Base-by-base conservation (phyloP, 2,329 filamentous ascomycete species). In the Dissoconium aciculare region DNA sequence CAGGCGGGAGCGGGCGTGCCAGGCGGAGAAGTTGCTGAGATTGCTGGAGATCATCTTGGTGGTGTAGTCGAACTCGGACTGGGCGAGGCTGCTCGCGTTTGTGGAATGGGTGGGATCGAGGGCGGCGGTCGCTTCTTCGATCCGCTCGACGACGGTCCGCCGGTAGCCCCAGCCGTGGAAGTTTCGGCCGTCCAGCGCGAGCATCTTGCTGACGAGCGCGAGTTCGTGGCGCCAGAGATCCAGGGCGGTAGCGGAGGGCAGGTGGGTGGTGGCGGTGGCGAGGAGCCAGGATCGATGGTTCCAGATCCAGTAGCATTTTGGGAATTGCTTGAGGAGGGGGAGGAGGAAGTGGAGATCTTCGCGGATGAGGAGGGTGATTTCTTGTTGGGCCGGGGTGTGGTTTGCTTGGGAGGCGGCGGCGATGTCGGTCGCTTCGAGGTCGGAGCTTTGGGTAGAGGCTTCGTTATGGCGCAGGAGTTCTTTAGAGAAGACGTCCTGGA, bases 231-330 rank as follows among this genome's bases (percentile, higher is more conserved):
- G 64, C 89, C 89, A 98, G 29, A 94, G 63, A 23, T 64, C 57
- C 13, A 69, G 66, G 2, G 82, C 71, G 11, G 60, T 50, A 0
- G 60, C 34, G 1, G 56, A 39, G 2, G 72, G 67, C 6, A 93
- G 62, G 11, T 74, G 63, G 9, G 64, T 52, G 27, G 78, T 79
- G 17, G 75, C 74, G 52, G 82, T 71, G 32, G 76, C 63, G 10
- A 98, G 63, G 3, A 87, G 62, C 85, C 89, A 98, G 27, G 78
- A 59, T 15, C 89, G 76, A 56, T 94, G 87, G 45, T 93, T 92
- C 89, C 89, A 98, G 49, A 98, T 87, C 87, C 89, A 95, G 61
- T 98, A 98, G 64, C 89, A 95, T 55, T 98, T 98, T 5, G 89
- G 89, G 42, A 74, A 87, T 42, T 83, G 73, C 41, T 81, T 68